Percentiles rank a stretch among this genome's conserved stretches.
phyloP scores from a whole-genome alignment of 148 eudicot genomes.

The Cornus controversa region DNA sequence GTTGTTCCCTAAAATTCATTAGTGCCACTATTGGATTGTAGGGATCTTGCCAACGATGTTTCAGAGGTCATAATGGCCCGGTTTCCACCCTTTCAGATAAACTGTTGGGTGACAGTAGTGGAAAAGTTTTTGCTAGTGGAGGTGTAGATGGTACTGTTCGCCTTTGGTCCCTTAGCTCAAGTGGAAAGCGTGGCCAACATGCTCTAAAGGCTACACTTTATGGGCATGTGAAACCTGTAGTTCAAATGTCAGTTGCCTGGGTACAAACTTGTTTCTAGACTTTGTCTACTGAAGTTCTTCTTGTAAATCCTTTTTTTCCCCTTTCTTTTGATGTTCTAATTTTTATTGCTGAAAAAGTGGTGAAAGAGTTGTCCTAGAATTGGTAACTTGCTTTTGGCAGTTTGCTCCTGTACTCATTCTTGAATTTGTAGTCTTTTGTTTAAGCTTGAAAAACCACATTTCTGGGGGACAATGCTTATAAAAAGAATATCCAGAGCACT shows the following conservation, averaged over 20 bases:
- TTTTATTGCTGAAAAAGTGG: background rate
- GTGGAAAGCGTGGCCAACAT: constrained; percentile 66
- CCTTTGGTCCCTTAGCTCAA: constrained; percentile 70
- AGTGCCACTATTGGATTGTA: constrained; percentile 20
- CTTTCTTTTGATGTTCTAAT: background rate
- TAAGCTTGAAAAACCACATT: too few relatives aligned
- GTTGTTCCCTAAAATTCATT: background rate
- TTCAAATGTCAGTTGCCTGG: constrained; percentile 61
- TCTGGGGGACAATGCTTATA: too few relatives aligned
- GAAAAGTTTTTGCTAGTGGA: constrained; percentile 76
- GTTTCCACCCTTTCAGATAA: constrained; percentile 70
- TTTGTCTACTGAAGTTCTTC: background rate
- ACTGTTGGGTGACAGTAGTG: constrained; percentile 48
- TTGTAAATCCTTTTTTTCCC: background rate
- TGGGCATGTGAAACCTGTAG: constrained; percentile 69
- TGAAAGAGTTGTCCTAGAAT: background rate
- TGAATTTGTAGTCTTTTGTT: too few relatives aligned
- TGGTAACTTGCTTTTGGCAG: background rate
- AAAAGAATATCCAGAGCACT: too few relatives aligned
- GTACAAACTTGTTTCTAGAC: constrained; percentile 33
- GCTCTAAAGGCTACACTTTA: constrained; percentile 62
- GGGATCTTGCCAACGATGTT: constrained; percentile 60
- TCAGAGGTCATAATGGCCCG: constrained; percentile 70
- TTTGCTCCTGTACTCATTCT: background rate
- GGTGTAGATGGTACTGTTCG: constrained; percentile 84